Percentiles rank a stretch among this genome's conserved stretches.
Conservation (phyloP, 177 flowering plant genomes). For the Vitis hybrid region DNA sequence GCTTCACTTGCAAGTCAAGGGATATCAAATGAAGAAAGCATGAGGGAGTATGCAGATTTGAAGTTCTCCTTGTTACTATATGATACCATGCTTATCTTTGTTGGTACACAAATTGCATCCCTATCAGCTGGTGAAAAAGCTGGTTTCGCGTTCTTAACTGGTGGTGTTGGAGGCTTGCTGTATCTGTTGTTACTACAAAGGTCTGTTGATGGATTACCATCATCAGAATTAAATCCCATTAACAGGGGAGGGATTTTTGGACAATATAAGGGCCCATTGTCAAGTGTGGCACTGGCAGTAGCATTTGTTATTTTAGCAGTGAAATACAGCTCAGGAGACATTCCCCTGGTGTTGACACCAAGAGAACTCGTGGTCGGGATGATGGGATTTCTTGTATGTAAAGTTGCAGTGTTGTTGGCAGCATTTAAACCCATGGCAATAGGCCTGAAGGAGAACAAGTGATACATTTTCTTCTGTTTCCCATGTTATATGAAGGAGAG, state of each 20-base stretch:
- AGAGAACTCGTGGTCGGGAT: slow-evolving; percentile 65
- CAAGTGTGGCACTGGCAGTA: slow-evolving; percentile 48
- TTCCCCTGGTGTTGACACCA: slow-evolving; percentile 35
- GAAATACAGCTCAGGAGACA: slow-evolving; percentile 46
- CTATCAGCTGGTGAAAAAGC: slow-evolving; percentile 47
- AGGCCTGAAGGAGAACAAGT: slow-evolving; percentile 33
- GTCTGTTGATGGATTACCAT: slow-evolving; percentile 69
- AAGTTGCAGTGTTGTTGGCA: slow-evolving; percentile 77
- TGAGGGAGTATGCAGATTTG: slow-evolving; percentile 77
- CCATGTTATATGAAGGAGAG: not conserved
- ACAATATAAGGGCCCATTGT: slow-evolving; percentile 44
- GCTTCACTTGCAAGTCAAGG: slow-evolving; percentile 7
- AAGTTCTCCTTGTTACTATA: slow-evolving; percentile 75
- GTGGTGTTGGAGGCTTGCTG: slow-evolving; percentile 70
- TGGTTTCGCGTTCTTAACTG: slow-evolving; percentile 57
- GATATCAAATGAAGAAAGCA: slow-evolving; percentile 62
- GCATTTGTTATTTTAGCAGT: slow-evolving; percentile 31
- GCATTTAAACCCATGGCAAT: slow-evolving; percentile 65
- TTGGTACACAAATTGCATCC: slow-evolving; percentile 52
- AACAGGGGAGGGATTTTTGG: slow-evolving; percentile 23
- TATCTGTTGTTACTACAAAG: slow-evolving; percentile 76
- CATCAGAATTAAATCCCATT: slow-evolving; percentile 27
- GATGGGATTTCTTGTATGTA: slow-evolving; percentile 78
- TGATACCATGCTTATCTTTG: slow-evolving; percentile 54
- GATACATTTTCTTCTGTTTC: slow-evolving; percentile 5